These are phyloP conservation scores for Barnettozyma wickerhamii DNA, from an alignment of 805 yeast species.

Conservation along the genomic window DNA sequence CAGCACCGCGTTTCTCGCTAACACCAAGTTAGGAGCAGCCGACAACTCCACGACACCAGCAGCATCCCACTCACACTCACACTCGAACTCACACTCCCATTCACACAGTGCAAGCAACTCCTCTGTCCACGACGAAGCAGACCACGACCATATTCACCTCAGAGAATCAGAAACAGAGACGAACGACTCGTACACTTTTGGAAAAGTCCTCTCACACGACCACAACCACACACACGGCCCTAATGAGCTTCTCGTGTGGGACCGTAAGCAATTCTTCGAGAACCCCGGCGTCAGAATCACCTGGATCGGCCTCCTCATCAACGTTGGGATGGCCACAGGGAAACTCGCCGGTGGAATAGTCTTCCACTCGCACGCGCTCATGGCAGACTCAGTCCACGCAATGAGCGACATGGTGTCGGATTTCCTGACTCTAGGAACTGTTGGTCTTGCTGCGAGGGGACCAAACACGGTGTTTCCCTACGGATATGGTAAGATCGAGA, in stretches of 20 bases:
- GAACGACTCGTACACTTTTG: slow-evolving; percentile 36
- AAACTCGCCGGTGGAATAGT: slow-evolving; percentile 87
- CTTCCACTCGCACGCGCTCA: slow-evolving; percentile 90
- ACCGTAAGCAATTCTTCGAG: slow-evolving; percentile 40
- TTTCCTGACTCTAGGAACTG: slow-evolving; percentile 83
- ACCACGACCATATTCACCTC: slow-evolving; percentile 38
- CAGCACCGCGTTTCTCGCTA: slow-evolving; percentile 1
- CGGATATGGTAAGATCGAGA: slow-evolving; percentile 92
- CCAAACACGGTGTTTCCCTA: slow-evolving; percentile 65
- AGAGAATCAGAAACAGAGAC: slow-evolving; percentile 39
- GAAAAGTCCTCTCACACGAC: slow-evolving; percentile 28
- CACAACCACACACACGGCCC: slow-evolving; percentile 34
- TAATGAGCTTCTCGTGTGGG: slow-evolving; percentile 30
- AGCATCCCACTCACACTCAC: too few species aligned
- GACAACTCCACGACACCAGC: too few species aligned
- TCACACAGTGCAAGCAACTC: slow-evolving; percentile 17
- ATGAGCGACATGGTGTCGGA: slow-evolving; percentile 88
- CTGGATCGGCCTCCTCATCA: slow-evolving; percentile 82
- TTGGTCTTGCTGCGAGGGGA: slow-evolving; percentile 61
- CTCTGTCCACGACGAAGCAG: slow-evolving; percentile 13
- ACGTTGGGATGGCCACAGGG: slow-evolving; percentile 79
- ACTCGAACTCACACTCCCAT: too few species aligned
- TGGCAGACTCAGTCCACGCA: slow-evolving; percentile 95
- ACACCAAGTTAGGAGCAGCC: too few species aligned
- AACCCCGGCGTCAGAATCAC: slow-evolving; percentile 93